These are phyloP conservation scores for Evansstolkia leycettana DNA, from an alignment of 495 filamentous ascomycete genomes.

Conservation along the genomic window DNA sequence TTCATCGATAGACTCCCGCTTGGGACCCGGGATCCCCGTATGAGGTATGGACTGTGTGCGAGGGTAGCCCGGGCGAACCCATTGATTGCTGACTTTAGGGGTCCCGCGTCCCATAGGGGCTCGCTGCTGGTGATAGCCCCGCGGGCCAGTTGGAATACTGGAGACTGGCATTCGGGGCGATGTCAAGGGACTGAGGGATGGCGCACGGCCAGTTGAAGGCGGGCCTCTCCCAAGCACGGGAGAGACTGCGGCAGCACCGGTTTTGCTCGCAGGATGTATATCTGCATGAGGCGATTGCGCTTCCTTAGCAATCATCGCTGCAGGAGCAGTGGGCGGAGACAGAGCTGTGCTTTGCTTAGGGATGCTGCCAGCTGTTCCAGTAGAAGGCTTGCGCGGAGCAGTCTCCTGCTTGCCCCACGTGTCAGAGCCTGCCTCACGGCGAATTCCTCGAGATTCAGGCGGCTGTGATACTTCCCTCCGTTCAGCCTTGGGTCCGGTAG, in stretches of 20 bases:
- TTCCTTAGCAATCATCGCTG: constrained; percentile 25
- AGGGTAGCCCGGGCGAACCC: constrained; percentile 42
- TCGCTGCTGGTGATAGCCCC: constrained; percentile 34
- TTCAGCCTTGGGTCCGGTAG: constrained; percentile 21
- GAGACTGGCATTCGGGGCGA: constrained; percentile 39
- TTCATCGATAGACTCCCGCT: constrained; percentile 31
- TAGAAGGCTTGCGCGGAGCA: constrained; percentile 9
- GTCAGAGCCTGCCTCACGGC: constrained; percentile 11
- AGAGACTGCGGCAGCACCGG: constrained; percentile 10
- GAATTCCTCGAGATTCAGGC: constrained; percentile 11
- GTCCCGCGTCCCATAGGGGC: constrained; percentile 19
- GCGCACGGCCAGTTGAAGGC: constrained; percentile 15
- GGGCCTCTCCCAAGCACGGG: constrained; percentile 15
- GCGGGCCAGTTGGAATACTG: constrained; percentile 45
- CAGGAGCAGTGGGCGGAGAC: constrained; percentile 32
- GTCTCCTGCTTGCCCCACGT: constrained; percentile 8
- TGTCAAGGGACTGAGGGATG: constrained; percentile 28
- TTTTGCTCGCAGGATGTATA: constrained; percentile 9
- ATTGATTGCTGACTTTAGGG: constrained; percentile 42
- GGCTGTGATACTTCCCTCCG: constrained; percentile 9
- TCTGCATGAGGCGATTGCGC: constrained; percentile 8
- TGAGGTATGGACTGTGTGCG: constrained; percentile 14
- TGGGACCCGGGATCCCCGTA: constrained; percentile 20
- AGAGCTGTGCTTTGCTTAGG: constrained; percentile 14
- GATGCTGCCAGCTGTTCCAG: constrained; percentile 5